Evolutionary conservation across 768 basidiomycete species (phyloP).

Genomic region (Pleurotus djamor): DNA sequence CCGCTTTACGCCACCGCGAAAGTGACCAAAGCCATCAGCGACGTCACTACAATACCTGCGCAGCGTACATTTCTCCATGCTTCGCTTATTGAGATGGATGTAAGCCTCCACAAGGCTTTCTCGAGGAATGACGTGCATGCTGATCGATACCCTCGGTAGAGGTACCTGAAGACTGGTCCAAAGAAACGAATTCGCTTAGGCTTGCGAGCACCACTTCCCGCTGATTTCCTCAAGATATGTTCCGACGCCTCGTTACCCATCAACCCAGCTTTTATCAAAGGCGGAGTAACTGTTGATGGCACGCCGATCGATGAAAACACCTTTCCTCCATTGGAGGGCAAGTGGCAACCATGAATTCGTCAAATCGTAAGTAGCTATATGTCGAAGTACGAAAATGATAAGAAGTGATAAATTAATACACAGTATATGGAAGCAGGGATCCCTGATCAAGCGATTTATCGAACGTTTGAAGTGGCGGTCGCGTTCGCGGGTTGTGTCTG

Average conservation of each 20-base stretch:
- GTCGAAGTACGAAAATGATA: neutral
- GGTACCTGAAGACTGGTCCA: slow-evolving; percentile 40
- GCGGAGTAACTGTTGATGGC: slow-evolving; percentile 48
- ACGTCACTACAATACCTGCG: slow-evolving; percentile 28
- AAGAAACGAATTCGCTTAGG: slow-evolving; percentile 50
- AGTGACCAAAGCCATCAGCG: slow-evolving; percentile 20
- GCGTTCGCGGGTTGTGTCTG: neutral
- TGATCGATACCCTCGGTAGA: slow-evolving; percentile 27
- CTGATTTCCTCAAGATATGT: slow-evolving; percentile 54
- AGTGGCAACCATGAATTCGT: slow-evolving; percentile 17
- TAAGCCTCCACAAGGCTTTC: slow-evolving; percentile 51
- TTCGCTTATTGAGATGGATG: slow-evolving; percentile 26
- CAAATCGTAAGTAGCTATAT: neutral
- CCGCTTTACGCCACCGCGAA: slow-evolving; percentile 40
- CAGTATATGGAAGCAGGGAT: neutral
- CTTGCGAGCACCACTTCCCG: slow-evolving; percentile 56
- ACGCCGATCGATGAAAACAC: slow-evolving; percentile 26
- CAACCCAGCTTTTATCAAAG: slow-evolving; percentile 28
- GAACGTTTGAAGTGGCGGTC: neutral
- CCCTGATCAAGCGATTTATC: neutral
- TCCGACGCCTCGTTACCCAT: slow-evolving; percentile 40
- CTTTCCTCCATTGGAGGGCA: slow-evolving; percentile 36
- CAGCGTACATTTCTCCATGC: slow-evolving; percentile 63
- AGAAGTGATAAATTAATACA: slow-evolving; percentile 6
- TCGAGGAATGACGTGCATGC: neutral